phyloP scores from a whole-genome alignment of 768 basidiomycete species.

The Macrolepiota dolichaula region DNA sequence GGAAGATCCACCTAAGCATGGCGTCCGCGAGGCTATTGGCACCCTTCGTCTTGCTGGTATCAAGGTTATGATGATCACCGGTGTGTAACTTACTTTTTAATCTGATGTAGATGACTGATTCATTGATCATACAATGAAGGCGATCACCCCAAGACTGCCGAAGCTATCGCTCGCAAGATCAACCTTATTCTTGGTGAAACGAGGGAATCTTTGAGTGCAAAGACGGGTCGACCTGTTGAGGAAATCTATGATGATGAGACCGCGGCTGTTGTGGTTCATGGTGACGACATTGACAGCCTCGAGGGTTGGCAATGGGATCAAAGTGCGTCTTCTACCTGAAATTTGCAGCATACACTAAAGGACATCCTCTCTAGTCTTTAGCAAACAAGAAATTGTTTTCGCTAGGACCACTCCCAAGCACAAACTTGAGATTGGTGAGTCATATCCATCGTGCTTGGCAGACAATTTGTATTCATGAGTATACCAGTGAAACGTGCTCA shows the following conservation, averaged over 20 bases:
- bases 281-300: slow-evolving; percentile 61
- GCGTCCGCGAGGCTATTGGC: slow-evolving; percentile 69
- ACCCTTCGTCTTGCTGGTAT: slow-evolving; percentile 69
- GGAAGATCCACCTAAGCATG: slow-evolving; percentile 70
- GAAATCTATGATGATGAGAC: slow-evolving; percentile 70
- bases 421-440: slow-evolving; percentile 67
- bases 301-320: slow-evolving; percentile 77
- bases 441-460: neutral
- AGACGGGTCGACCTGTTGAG: slow-evolving; percentile 49
- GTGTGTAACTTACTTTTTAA: slow-evolving; percentile 24
- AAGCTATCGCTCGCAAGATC: slow-evolving; percentile 72
- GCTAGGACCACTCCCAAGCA: slow-evolving; percentile 71
- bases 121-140: slow-evolving; percentile 25
- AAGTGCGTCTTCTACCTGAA: slow-evolving; percentile 36
- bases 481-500: slow-evolving; percentile 63
- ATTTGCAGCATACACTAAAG: neutral
- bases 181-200: slow-evolving; percentile 68
- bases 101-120: neutral
- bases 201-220: slow-evolving; percentile 53
- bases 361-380: slow-evolving; percentile 44
- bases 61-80: slow-evolving; percentile 77
- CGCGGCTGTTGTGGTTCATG: slow-evolving; percentile 62
- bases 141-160: slow-evolving; percentile 72
- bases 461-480: neutral
- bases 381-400: slow-evolving; percentile 68